These are phyloP conservation scores for Ophiocordyceps camponoti-rufipedis DNA, from an alignment of 2,329 filamentous ascomycete genomes.

Conservation along the genomic window DNA sequence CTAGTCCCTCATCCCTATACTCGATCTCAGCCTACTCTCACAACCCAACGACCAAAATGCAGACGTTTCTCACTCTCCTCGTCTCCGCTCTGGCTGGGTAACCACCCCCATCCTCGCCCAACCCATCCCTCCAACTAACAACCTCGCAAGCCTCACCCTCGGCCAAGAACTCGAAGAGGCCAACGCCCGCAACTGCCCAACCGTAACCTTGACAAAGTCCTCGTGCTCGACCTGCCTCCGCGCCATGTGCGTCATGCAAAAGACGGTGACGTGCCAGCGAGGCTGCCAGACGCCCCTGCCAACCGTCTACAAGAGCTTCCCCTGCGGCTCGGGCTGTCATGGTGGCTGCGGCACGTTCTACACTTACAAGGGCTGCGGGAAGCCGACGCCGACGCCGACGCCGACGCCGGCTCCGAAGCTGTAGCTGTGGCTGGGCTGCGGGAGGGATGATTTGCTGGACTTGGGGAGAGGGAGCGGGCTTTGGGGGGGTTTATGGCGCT, in stretches of 20 bases:
- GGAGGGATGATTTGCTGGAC: not conserved
- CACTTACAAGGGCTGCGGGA: conserved; percentile 4
- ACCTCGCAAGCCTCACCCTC: not conserved
- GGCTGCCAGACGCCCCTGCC: conserved; percentile 13
- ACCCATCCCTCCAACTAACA: not conserved
- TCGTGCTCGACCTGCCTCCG: conserved; percentile 16
- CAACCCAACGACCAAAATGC: not conserved
- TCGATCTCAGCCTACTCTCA: not conserved
- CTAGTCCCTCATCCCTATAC: not conserved
- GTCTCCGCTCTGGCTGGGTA: not conserved
- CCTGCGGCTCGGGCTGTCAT: conserved; percentile 8
- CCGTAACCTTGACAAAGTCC: conserved; percentile 12
- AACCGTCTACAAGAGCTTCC: conserved; percentile 11
- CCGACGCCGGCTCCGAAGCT: not conserved
- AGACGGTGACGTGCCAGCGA: conserved; percentile 13
- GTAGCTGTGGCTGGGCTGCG: not conserved
- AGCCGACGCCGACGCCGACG: not conserved
- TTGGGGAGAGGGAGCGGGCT: not conserved
- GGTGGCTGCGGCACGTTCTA: conserved; percentile 13
- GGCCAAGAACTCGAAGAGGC: not conserved
- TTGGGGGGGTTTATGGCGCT: too few relatives aligned
- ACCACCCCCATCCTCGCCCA: not conserved
- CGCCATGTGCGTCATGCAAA: conserved; percentile 11
- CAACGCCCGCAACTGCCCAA: conserved; percentile 11
- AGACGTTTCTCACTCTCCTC: not conserved